These are phyloP conservation scores for Danielia reshetovae DNA, from an alignment of 805 yeast genomes.

Conservation along the genomic window DNA sequence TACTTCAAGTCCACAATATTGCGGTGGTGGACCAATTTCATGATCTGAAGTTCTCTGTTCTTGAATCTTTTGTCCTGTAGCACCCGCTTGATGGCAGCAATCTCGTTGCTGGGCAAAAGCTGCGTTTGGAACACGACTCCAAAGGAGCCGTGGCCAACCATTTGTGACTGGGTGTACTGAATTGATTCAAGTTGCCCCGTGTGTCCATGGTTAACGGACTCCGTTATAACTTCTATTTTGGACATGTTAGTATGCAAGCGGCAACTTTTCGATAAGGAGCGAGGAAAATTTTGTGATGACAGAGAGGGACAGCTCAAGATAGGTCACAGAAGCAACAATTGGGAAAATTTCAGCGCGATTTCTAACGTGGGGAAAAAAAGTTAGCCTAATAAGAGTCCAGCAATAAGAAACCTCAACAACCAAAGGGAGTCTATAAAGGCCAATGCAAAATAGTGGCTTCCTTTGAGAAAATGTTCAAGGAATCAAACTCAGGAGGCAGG, in stretches of 20 bases:
- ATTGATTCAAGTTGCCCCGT: conserved; percentile 60
- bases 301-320: too few relatives aligned
- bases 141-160: conserved; percentile 99
- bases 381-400: too few relatives aligned
- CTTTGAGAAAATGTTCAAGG: too few relatives aligned
- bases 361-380: too few relatives aligned
- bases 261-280: neutral
- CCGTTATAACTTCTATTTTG: conserved; percentile 48
- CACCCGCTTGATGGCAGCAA: conserved; percentile 94
- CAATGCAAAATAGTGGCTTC: too few relatives aligned
- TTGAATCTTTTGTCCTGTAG: conserved; percentile 92
- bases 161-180: conserved; percentile 75
- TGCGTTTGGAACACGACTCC: conserved; percentile 94
- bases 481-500: conserved; percentile 4
- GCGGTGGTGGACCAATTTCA: conserved; percentile 83
- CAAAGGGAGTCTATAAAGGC: too few relatives aligned
- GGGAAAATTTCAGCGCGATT: too few relatives aligned
- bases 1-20: conserved; percentile 86
- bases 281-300: too few relatives aligned
- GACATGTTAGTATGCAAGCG: conserved; percentile 35
- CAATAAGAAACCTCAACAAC: too few relatives aligned
- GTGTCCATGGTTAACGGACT: conserved; percentile 68
- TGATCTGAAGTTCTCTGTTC: conserved; percentile 91
- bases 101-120: conserved; percentile 66
- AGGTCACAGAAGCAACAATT: too few relatives aligned